Evolutionary conservation across 1,139 yeast species (phyloP).

Genomic region (Pichia cactophila): DNA sequence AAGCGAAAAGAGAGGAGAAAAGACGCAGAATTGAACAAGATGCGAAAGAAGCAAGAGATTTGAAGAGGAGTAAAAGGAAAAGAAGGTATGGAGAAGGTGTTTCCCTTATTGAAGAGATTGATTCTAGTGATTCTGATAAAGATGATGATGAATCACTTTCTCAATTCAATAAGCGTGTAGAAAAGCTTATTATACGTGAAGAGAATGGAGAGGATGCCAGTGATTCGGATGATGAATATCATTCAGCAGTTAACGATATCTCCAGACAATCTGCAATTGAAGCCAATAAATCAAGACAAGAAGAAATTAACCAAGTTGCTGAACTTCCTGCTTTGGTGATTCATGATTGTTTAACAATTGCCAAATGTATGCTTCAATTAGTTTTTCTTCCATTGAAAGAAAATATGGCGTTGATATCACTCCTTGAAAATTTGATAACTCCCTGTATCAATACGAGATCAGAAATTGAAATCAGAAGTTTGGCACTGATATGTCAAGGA

Average conservation of each 20-base stretch:
- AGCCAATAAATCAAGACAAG: constrained; percentile 25
- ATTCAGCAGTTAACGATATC: constrained; percentile 40
- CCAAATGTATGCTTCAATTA: constrained; percentile 65
- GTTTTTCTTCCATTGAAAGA: constrained; percentile 58
- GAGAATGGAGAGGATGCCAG: constrained; percentile 22
- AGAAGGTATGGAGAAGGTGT: constrained; percentile 26
- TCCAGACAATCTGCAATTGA: constrained; percentile 23
- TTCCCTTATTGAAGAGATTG: constrained; percentile 12
- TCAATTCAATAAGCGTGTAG: constrained; percentile 7
- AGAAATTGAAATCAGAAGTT: constrained; percentile 51
- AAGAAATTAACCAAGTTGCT: constrained; percentile 29
- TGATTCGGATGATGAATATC: constrained; percentile 40
- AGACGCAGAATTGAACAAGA: constrained; percentile 16
- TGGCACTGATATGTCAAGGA: constrained; percentile 74
- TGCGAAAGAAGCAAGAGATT: constrained; percentile 9
- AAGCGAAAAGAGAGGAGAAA: constrained; percentile 24
- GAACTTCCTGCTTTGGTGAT: constrained; percentile 44
- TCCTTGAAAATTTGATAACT: constrained; percentile 70
- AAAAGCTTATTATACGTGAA: constrained; percentile 9
- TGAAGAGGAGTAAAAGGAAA: constrained; percentile 10
- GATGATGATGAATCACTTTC: constrained; percentile 13
- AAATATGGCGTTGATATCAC: constrained; percentile 62
- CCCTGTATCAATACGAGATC: constrained; percentile 62
- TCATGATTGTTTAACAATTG: constrained; percentile 59
- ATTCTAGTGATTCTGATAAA: constrained; percentile 7